These are phyloP conservation scores for Gastrodia elata DNA, from an alignment of 106 monocot genomes.

Conservation along the genomic window DNA sequence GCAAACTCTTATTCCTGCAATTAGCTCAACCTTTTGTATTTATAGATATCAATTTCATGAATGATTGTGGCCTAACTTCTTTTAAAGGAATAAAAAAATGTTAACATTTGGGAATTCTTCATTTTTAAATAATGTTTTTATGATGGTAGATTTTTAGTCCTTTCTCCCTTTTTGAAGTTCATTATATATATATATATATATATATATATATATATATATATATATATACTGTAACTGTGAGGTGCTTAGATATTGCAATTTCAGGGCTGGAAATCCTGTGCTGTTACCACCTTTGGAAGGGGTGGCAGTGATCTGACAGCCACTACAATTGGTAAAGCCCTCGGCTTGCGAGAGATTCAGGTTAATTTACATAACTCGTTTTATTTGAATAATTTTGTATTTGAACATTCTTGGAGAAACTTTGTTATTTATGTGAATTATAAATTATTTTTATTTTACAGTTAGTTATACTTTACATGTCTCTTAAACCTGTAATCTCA, in stretches of 20 bases:
- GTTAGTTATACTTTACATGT: neutral
- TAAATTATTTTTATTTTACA: neutral
- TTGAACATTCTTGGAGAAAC: neutral
- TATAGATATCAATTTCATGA: too few species aligned
- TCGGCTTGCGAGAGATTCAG: conserved; percentile 86
- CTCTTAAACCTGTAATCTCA: neutral
- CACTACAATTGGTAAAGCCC: conserved; percentile 89
- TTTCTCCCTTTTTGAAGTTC: too few species aligned
- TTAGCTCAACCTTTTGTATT: too few species aligned
- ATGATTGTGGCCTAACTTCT: too few species aligned
- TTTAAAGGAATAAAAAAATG: too few species aligned
- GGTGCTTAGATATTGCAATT: conserved; percentile 7
- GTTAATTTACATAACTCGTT: conserved; percentile 13
- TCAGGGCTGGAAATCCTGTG: conserved; percentile 91
- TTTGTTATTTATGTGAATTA: neutral
- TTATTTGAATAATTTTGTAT: neutral
- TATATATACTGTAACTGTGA: too few species aligned
- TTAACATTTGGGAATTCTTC: too few species aligned
- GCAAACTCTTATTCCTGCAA: too few species aligned
- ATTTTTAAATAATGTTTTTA: too few species aligned
- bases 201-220: too few species aligned
- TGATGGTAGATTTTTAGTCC: too few species aligned
- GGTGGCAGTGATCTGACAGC: conserved; percentile 97
- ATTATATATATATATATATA: too few species aligned
- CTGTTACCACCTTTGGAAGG: conserved; percentile 85